Base-by-base conservation (phyloP, 2,329 filamentous ascomycete species). In the Ophiocordyceps camponoti-floridani region DNA sequence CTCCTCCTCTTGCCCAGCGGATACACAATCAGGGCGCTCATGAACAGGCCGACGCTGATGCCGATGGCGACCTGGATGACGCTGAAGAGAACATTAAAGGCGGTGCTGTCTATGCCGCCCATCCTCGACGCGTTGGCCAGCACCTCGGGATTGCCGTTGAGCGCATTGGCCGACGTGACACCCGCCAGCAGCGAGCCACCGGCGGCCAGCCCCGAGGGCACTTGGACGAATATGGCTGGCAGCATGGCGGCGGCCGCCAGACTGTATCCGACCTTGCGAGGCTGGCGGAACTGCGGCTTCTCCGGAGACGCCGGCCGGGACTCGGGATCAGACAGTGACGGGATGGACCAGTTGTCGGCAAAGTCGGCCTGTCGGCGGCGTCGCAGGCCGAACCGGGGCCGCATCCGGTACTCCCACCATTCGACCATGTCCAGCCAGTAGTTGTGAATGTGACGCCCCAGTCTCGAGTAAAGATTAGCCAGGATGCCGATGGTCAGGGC, bases 231-330 rank as follows among this genome's bases (percentile, higher is more conserved):
- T 50, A 94, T 93, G 5, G 82, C 87, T 0, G 87, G 87, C 10
- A 94, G 65, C 69, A 94, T 84, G 1, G 84, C 82, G 0, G 85
- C 84, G 0, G 86, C 86, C 0, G 87, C 87, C 2, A 94, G 73
- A 1, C 82, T 83, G 57, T 88, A 86, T 12, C 81, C 77, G 6
- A 77, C 63, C 7, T 66, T 61, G 7, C 68, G 59, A n/a, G 62
- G 54, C 49, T 60, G 54, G 47, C 56, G 41, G 43, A 50, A 16
- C 9, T 9, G 51, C 16, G 53, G 47, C 38, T 52, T 54, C 43
- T 55, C 47, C 23, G 52, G 30, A 0, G 53, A 50, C 1, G 33
- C 50, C 0, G 57, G 53, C 4, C 54, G 53, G 2, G 60, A 58
- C 26, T 64, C 62, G 14, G 57, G 52, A 30, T 64, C 62, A 1